Conservation (phyloP, 1,284 basidiomycete species). For the Pseudozyma pruni region DNA sequence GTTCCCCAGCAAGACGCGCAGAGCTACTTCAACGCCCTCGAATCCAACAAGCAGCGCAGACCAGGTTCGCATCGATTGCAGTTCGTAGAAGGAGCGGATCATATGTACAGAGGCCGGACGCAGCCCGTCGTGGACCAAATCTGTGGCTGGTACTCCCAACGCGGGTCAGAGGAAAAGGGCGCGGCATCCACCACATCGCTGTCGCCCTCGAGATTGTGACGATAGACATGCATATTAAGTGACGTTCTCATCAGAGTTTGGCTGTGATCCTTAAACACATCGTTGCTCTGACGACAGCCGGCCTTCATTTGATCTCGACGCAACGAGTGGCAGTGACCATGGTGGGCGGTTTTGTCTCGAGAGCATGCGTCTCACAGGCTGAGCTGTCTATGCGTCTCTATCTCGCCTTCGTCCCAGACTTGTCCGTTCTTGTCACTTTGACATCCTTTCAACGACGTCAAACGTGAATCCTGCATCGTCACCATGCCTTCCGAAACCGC, state of each 20-base stretch:
- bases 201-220: constrained; percentile 21
- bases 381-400: too few relatives aligned
- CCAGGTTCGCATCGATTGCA: constrained; percentile 34
- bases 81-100: constrained; percentile 49
- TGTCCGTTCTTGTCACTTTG: too few relatives aligned
- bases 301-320: too few relatives aligned
- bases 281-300: too few relatives aligned
- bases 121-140: constrained; percentile 23
- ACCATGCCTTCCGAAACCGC: constrained; percentile 25
- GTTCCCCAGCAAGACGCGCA: constrained; percentile 39
- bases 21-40: constrained; percentile 29
- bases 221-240: constrained; percentile 4
- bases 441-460: too few relatives aligned
- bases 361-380: too few relatives aligned
- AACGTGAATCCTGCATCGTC: too few relatives aligned
- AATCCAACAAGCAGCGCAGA: constrained; percentile 5
- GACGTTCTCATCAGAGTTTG: too few relatives aligned
- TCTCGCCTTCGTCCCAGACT: too few relatives aligned
- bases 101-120: constrained; percentile 35
- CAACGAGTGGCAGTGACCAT: too few relatives aligned
- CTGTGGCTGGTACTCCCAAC: constrained; percentile 25
- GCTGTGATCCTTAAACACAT: too few relatives aligned
- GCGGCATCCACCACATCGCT: not conserved
- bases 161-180: not conserved
- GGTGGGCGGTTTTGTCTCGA: too few relatives aligned